A percentile compares a stretch with the other conserved stretches of the same genome.
Conservation (phyloP, 305 asterid genomes). For the Coffea humblotiana region DNA sequence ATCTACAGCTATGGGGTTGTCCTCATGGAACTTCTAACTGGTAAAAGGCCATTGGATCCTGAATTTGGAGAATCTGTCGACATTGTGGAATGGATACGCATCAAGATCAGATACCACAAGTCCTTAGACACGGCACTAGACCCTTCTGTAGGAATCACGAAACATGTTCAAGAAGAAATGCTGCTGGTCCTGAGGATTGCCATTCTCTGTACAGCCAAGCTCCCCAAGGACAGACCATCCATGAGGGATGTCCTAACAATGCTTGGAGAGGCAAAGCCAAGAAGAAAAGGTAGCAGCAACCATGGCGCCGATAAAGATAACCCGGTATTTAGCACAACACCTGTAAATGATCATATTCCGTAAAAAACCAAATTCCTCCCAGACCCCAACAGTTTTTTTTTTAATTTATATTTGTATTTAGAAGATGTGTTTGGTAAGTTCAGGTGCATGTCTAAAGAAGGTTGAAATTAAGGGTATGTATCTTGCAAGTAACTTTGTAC, state of each 20-base stretch:
- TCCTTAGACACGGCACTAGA: slow-evolving; percentile 69
- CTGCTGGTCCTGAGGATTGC: slow-evolving; percentile 70
- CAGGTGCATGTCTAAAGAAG: slow-evolving; percentile 26
- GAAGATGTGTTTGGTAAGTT: slow-evolving; percentile 22
- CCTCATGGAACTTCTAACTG: slow-evolving; percentile 81
- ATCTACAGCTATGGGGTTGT: slow-evolving; percentile 93
- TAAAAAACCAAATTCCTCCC: slow-evolving; percentile 21
- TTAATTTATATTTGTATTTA: slow-evolving; percentile 29
- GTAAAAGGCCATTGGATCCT: slow-evolving; percentile 72
- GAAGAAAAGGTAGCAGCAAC: slow-evolving; percentile 63
- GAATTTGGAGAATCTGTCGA: slow-evolving; percentile 72
- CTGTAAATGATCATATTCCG: slow-evolving; percentile 64
- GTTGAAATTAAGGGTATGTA: slow-evolving; percentile 15
- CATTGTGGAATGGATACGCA: slow-evolving; percentile 71
- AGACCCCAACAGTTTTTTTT: slow-evolving; percentile 13
- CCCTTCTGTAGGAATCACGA: slow-evolving; percentile 58
- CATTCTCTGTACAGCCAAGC: slow-evolving; percentile 75
- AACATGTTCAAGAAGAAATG: slow-evolving; percentile 89
- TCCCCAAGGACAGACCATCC: slow-evolving; percentile 83
- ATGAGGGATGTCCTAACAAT: slow-evolving; percentile 86
- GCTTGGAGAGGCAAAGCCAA: slow-evolving; percentile 88
- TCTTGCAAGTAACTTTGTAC: slow-evolving; percentile 31
- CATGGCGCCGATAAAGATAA: slow-evolving; percentile 42
- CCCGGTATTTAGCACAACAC: slow-evolving; percentile 67
- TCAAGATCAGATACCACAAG: slow-evolving; percentile 51